These are phyloP conservation scores for Solanum chiquidenum DNA, from an alignment of 257 asterid genomes.

Conservation along the genomic window DNA sequence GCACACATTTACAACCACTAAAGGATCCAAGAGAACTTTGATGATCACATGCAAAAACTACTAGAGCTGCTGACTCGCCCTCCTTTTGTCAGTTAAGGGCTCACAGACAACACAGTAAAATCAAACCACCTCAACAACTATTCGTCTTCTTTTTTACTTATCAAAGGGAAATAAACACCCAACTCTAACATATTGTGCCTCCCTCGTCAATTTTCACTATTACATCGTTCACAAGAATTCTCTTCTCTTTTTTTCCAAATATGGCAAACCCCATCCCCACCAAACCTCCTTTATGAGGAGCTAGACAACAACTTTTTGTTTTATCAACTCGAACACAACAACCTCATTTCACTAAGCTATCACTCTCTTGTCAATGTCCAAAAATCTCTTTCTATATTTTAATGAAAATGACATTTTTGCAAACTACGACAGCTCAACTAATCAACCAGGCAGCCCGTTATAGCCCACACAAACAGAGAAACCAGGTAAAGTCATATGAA, in stretches of 20 bases:
- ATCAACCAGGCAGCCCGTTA: neutral
- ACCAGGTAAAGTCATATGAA: neutral
- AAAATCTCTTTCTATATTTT: neutral
- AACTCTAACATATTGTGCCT: neutral
- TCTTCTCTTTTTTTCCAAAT: neutral
- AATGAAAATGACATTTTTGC: neutral
- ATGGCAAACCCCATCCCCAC: neutral
- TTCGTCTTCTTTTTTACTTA: neutral
- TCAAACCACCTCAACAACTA: neutral
- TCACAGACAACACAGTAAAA: neutral
- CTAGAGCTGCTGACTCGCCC: neutral
- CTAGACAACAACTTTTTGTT: neutral
- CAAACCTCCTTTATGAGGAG: neutral
- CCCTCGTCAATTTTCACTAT: neutral
- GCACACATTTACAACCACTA: neutral
- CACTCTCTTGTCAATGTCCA: neutral
- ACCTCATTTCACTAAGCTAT: neutral
- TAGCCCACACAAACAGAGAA: neutral
- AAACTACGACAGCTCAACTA: neutral
- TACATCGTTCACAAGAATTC: neutral
- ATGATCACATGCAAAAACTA: neutral
- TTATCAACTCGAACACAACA: neutral
- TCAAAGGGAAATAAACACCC: neutral
- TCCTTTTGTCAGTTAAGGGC: neutral
- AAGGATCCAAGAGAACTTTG: neutral